Percentiles rank a stretch among this genome's conserved stretches.
Evolutionary conservation across 306 rosid species (phyloP).

Genomic region (Pueraria montana): DNA sequence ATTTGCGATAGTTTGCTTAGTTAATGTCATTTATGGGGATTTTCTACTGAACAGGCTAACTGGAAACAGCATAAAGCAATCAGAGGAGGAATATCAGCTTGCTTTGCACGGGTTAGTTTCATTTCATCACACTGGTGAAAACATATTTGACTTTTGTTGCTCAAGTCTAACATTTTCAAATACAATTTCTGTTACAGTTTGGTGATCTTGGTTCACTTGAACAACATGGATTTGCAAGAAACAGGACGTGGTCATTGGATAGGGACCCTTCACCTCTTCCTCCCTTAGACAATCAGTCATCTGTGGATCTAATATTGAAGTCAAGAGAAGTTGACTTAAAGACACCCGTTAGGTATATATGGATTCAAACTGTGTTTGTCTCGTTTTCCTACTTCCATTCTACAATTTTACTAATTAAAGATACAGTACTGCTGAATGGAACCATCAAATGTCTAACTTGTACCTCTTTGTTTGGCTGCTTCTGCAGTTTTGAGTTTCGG

Average conservation of each 20-base stretch:
- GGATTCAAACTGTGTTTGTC: conserved; percentile 16
- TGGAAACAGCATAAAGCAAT: conserved; percentile 73
- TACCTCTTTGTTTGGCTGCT: background rate
- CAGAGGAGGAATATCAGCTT: conserved; percentile 81
- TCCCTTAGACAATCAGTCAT: conserved; percentile 68
- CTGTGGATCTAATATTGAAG: conserved; percentile 76
- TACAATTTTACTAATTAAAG: background rate
- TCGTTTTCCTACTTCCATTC: background rate
- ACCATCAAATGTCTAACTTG: conserved; percentile 1
- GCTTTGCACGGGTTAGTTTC: conserved; percentile 70
- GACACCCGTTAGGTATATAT: conserved; percentile 65
- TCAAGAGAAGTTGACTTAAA: conserved; percentile 69
- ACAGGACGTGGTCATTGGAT: conserved; percentile 78
- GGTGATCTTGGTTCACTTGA: conserved; percentile 71
- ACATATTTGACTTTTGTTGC: conserved; percentile 28
- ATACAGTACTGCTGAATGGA: background rate
- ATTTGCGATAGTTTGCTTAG: conserved; percentile 15
- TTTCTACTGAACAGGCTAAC: conserved; percentile 59
- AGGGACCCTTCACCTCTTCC: conserved; percentile 72
- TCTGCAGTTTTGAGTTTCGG: conserved; percentile 75
- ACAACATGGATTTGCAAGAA: conserved; percentile 70
- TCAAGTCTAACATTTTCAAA: conserved; percentile 20
- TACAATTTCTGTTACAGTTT: conserved; percentile 59
- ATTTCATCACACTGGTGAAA: conserved; percentile 9
- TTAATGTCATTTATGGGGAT: conserved; percentile 19